Base-by-base conservation (phyloP, 371 early-diverging fungal genomes). In the Mucor lusitanicus region DNA sequence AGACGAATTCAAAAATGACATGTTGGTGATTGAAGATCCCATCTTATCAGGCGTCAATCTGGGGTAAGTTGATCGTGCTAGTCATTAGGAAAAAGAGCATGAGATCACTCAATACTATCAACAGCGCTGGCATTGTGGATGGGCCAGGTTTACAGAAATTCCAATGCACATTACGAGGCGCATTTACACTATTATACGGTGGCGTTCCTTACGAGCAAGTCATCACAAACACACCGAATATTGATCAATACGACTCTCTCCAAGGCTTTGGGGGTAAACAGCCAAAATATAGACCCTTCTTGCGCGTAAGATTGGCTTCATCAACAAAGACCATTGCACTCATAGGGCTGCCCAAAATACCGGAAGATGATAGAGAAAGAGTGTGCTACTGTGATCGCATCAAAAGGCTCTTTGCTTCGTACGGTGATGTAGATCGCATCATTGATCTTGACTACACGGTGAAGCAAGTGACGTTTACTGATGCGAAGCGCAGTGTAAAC, bases 21-120 rank as follows among this genome's bases (percentile, higher is more conserved):
- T 6, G 2, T 11, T 70, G 13, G 42, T 46, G 1, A 30, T 70
- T 15, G 70, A 70, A 23, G 65, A 70, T 19, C 70, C 70, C 1
- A 57, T 70, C 15, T 28, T 70, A 5, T 13, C 50, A 9, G 39
- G 54, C 48, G 25, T 64, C 9, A 70, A 65, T 44, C 7, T 65
- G 11, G 70, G 61, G 69, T 64, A 60, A 61, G 62, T 61, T n/a
- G 0, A 1, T 2, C n/a, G 11, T 9, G 30, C 30, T 30, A 30
- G n/a, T n/a, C n/a, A n/a, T n/a, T n/a, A n/a, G n/a, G n/a, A 30
- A 3, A 28, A 2, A 15, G 42, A 3, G 3, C 0, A 48, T 48
- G 21, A 53, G 19, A 0, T 23, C 7, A 33, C 7, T 37, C 21
- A 46, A 50, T 58, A 6, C n/a, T 5, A 30, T 30, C 17, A 37